A percentile compares a stretch with the other conserved stretches of the same genome.
phyloP scores from a whole-genome alignment of 768 basidiomycete species.

The Mycena olivaceomarginata region DNA sequence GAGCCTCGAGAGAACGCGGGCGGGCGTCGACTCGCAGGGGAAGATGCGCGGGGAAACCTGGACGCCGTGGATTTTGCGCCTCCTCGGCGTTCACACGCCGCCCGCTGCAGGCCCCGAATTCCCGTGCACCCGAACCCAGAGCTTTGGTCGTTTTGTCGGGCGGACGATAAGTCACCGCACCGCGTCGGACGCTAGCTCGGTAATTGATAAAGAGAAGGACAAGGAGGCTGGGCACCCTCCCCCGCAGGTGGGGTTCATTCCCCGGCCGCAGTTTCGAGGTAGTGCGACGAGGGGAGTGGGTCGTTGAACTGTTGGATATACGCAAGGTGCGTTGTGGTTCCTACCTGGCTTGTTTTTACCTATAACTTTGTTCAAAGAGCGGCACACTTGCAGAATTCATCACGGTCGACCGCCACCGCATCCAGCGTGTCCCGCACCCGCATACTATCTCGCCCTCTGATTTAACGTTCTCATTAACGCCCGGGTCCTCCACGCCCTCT shows the following conservation, averaged over 20 bases:
- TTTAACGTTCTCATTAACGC: too few species aligned
- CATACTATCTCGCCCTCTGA: too few species aligned
- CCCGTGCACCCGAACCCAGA: conserved; percentile 36
- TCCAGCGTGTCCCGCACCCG: too few species aligned
- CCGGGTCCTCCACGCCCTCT: too few species aligned
- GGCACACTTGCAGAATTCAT: too few species aligned
- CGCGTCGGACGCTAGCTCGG: conserved; percentile 38
- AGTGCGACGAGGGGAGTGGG: conserved; percentile 89
- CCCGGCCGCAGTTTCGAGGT: conserved; percentile 91
- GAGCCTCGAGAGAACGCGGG: too few species aligned
- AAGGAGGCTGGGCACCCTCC: conserved; percentile 41
- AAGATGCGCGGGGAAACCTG: conserved; percentile 54
- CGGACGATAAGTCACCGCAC: conserved; percentile 42
- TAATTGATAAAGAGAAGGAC: conserved; percentile 36
- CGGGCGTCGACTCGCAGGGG: too few species aligned
- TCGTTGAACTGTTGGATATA: conserved; percentile 86
- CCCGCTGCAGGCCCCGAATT: not conserved
- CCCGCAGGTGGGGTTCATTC: conserved; percentile 81
- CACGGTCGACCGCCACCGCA: too few species aligned
- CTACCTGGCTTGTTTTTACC: too few species aligned
- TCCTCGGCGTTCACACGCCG: conserved; percentile 66
- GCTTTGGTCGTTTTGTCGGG: conserved; percentile 42
- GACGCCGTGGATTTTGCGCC: conserved; percentile 83
- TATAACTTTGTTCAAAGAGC: too few species aligned
- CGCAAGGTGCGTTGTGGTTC: conserved; percentile 76